Evolutionary conservation across 78 protist genomes (phyloP), one percentile per base, ranked within the genome.

Genomic region (Dictyostelium intermedium): DNA sequence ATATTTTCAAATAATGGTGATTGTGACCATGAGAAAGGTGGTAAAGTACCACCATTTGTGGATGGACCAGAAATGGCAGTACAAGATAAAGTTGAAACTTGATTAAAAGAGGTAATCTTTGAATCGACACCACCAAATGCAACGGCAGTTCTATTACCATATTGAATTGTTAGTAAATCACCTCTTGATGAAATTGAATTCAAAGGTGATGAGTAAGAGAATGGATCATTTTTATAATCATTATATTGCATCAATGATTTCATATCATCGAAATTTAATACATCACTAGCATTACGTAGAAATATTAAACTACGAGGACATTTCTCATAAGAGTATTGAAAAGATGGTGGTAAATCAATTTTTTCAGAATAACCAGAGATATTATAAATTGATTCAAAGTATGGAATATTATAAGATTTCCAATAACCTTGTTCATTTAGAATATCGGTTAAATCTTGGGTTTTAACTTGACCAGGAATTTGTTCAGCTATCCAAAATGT

Each of bases 361-460:
- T 53, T 30, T 37, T 35, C 84, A 4, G 32, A 10, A 77, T 96
- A 96, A 1, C 98, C 98, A 30, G 85, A 20, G 16, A 63, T 23
- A 56, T 92, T 82, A 56, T 79, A 97, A 69, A 97, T 47, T 20
- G 56, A 13, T n/a, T 27, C 11, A 81, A 81, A 95, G 53, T 61
- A 96, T 35, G 98, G 99, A 20, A 97, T 95, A 87, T 98, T 98
- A 91, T 97, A 98, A 7, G 97, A 91, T 37, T 97, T 95, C 93
- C 87, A 97, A 85, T 91, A 97, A 7, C 96, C 91, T 11, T 96
- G n/a, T 5, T 79, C 14, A 35, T 95, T 87, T 23, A 92, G 27
- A 9, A 16, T 56, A n/a, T 27, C n/a, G 0, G 95, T 66, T n/a
- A 84, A n/a, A 96, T 97, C 63, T 82, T 16, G 70, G 84, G 97